Conservation (phyloP, 495 filamentous ascomycete species). For the Penicillium odoratum region DNA sequence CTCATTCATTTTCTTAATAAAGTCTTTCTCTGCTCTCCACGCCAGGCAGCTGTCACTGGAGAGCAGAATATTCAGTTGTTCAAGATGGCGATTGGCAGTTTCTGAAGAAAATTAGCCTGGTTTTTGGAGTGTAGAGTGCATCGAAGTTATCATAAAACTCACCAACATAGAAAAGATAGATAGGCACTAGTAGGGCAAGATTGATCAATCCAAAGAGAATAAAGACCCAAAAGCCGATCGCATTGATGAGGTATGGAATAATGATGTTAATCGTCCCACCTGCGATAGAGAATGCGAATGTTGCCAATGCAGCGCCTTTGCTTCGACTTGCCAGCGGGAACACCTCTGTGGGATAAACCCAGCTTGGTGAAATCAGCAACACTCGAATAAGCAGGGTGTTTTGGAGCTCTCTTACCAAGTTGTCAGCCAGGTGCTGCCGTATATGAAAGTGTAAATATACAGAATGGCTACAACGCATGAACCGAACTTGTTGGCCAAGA, state of each 20-base stretch:
- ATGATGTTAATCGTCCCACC: slow-evolving; percentile 44
- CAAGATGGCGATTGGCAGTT: too few relatives aligned
- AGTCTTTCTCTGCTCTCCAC: background rate
- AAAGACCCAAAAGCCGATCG: slow-evolving; percentile 43
- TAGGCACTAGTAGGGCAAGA: slow-evolving; percentile 40
- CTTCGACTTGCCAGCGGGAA: slow-evolving; percentile 28
- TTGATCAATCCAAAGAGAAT: slow-evolving; percentile 49
- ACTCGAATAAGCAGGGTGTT: background rate
- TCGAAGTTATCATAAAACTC: background rate
- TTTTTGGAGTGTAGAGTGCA: too few relatives aligned
- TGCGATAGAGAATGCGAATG: slow-evolving; percentile 50
- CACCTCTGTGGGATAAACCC: slow-evolving; percentile 23
- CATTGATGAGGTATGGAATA: slow-evolving; percentile 43
- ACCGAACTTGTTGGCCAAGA: slow-evolving; percentile 9
- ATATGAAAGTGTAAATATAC: slow-evolving; percentile 48
- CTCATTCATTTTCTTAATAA: background rate
- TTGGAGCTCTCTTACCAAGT: slow-evolving; percentile 28
- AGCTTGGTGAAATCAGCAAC: slow-evolving; percentile 19
- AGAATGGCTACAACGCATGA: slow-evolving; percentile 44
- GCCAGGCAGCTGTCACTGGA: background rate
- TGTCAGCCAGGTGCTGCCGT: slow-evolving; percentile 50
- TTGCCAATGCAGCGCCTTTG: slow-evolving; percentile 46
- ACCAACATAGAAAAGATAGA: slow-evolving; percentile 52
- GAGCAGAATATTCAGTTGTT: background rate
- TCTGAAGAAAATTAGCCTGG: too few relatives aligned